A percentile compares a stretch with the other conserved stretches of the same genome.
Conservation (phyloP, 2,329 filamentous ascomycete genomes). For the Akanthomyces lecanii region DNA sequence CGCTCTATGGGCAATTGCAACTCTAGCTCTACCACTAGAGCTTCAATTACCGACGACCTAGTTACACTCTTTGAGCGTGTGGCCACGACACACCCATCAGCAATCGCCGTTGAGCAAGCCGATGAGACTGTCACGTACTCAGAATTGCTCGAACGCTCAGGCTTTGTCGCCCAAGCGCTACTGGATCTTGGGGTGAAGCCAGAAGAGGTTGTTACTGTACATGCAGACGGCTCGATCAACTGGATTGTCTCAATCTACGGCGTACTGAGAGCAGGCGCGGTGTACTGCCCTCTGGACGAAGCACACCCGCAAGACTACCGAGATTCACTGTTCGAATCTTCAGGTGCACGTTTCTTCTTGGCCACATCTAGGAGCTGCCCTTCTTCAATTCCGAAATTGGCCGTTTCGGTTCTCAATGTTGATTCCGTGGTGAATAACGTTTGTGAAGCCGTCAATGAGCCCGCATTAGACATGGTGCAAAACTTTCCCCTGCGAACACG, state of each 20-base stretch:
- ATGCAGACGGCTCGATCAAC: slow-evolving; percentile 30
- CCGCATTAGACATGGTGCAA: not conserved
- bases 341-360: slow-evolving; percentile 26
- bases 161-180: slow-evolving; percentile 16
- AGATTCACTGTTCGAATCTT: slow-evolving; percentile 22
- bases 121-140: slow-evolving; percentile 12
- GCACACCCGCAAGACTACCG: slow-evolving; percentile 22
- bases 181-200: slow-evolving; percentile 5
- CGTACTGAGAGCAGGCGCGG: slow-evolving; percentile 29
- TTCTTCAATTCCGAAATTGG: not conserved
- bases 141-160: not conserved
- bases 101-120: not conserved
- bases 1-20: not conserved
- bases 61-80: not conserved
- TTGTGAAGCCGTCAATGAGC: not conserved
- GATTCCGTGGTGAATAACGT: not conserved
- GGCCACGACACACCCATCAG: not conserved
- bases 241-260: slow-evolving; percentile 34
- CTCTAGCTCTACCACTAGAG: not conserved
- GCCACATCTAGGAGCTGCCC: slow-evolving; percentile 13
- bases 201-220: slow-evolving; percentile 30
- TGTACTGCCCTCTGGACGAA: slow-evolving; percentile 30
- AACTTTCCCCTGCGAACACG: not conserved
- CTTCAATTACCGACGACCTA: slow-evolving; percentile 1
- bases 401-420: not conserved